Evolutionary conservation across 306 rosid genomes (phyloP), one percentile per base, ranked within the genome.

Genomic region (Phaseolus lunatus): DNA sequence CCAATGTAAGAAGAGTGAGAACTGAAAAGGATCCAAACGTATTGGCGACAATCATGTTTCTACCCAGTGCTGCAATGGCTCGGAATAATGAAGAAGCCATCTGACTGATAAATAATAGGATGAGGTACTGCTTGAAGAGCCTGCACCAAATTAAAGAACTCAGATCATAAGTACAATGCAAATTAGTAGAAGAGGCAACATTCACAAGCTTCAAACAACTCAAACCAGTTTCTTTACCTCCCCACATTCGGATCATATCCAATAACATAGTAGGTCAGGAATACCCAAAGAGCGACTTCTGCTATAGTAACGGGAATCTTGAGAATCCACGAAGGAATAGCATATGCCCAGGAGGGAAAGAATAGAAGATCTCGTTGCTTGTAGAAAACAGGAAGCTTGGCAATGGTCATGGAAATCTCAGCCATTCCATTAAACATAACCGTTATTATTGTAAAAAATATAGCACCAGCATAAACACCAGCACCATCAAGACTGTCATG

Each of bases 321-420:
- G 63, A 87, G 88, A 73, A 89, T 87, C 91, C 88, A 82, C 0
- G 82, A 9, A 12, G 94, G 91, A 47, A 89, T 77, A 64, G 94
- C 83, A 78, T 87, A 90, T 57, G 87, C 85, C 91, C 94, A 87
- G 37, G 91, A 82, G 70, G 94, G 91, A 82, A 75, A 90, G 80
- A 90, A 90, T 6, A 84, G 78, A 75, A 87, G 90, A 65, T 90
- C 86, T 9, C 94, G 44, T 82, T 87, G 94, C 85, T 90, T 90
- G 86, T 82, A 90, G 84, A 87, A 87, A 72, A 90, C 83, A 44
- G 94, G 90, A 76, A 90, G 91, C 76, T 90, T 87, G 24, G 82
- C 85, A 65, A 86, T 83, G 19, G 89, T 84, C 86, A 90, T 68
- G 20, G 89, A 82, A 53, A 90, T 52, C 79, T 90, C 94, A 57